These are phyloP conservation scores for Trichosanthes truncata DNA, from an alignment of 306 rosid genomes.

Conservation along the genomic window DNA sequence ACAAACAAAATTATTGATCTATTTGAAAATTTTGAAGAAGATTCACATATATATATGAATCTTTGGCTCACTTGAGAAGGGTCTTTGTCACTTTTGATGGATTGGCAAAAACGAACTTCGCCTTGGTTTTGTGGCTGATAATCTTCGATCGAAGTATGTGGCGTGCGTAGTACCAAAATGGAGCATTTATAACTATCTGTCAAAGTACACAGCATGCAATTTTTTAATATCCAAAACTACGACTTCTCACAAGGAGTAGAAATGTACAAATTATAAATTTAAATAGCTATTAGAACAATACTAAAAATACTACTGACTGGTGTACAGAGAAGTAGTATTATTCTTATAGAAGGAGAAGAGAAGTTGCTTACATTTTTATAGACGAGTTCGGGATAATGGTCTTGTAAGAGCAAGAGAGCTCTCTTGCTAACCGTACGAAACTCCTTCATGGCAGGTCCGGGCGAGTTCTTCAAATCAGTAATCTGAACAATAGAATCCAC, in stretches of 20 bases:
- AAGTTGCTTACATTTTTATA: slow-evolving; percentile 24
- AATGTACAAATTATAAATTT: too few species aligned
- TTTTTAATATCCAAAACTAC: too few species aligned
- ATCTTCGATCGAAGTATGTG: slow-evolving; percentile 44
- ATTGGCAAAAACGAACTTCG: slow-evolving; percentile 51
- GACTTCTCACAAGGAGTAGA: too few species aligned
- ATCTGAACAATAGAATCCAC: slow-evolving; percentile 48
- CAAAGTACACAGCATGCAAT: neutral
- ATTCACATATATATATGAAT: neutral
- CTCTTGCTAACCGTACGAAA: slow-evolving; percentile 32
- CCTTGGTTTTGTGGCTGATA: slow-evolving; percentile 35
- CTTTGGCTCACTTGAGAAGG: slow-evolving; percentile 58
- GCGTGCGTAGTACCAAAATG: slow-evolving; percentile 66
- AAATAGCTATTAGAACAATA: too few species aligned
- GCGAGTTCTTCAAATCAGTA: slow-evolving; percentile 50
- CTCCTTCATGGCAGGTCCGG: slow-evolving; percentile 42
- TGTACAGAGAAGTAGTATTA: too few species aligned
- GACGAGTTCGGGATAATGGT: slow-evolving; percentile 56
- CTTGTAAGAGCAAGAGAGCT: slow-evolving; percentile 35
- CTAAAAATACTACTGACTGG: too few species aligned
- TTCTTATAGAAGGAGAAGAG: too few species aligned
- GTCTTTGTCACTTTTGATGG: slow-evolving; percentile 44
- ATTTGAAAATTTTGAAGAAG: too few species aligned
- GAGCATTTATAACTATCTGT: slow-evolving; percentile 66
- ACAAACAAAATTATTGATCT: neutral